These are phyloP conservation scores for Metrosideros polymorpha DNA, from an alignment of 441 rosid species.

Conservation along the genomic window DNA sequence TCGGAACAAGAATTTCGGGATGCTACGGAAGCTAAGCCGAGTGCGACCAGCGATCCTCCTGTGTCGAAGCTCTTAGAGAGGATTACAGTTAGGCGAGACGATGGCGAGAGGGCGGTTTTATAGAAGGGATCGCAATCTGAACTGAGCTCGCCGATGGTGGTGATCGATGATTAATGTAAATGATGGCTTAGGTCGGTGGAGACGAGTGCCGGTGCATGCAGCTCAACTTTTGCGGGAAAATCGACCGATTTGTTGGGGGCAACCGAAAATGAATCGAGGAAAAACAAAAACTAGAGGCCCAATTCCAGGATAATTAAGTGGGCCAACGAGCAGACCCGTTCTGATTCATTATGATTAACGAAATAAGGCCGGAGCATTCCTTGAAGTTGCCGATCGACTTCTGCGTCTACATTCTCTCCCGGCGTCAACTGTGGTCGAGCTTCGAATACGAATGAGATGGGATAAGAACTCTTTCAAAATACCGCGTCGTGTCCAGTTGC, in stretches of 20 bases:
- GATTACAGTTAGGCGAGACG: neutral
- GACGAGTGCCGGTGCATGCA: neutral
- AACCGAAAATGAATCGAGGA: neutral
- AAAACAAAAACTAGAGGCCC: neutral
- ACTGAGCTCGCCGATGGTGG: neutral
- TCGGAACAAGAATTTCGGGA: neutral
- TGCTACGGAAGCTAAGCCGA: neutral
- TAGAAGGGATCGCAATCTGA: too few relatives aligned
- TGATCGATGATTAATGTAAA: neutral
- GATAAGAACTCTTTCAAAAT: too few relatives aligned
- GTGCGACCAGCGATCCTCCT: neutral
- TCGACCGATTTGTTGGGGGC: neutral
- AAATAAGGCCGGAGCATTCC: too few relatives aligned
- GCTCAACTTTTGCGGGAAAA: neutral
- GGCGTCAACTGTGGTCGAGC: too few relatives aligned
- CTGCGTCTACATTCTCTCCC: too few relatives aligned
- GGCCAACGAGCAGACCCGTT: neutral
- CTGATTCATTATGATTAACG: neutral
- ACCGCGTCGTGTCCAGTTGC: too few relatives aligned
- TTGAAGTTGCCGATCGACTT: too few relatives aligned
- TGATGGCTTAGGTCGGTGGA: neutral
- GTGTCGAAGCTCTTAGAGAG: neutral
- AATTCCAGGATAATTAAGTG: neutral
- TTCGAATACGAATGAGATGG: too few relatives aligned
- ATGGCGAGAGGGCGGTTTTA: too few relatives aligned